Evolutionary conservation across 768 basidiomycete genomes (phyloP).

Genomic region (Auriscalpium microsporum): DNA sequence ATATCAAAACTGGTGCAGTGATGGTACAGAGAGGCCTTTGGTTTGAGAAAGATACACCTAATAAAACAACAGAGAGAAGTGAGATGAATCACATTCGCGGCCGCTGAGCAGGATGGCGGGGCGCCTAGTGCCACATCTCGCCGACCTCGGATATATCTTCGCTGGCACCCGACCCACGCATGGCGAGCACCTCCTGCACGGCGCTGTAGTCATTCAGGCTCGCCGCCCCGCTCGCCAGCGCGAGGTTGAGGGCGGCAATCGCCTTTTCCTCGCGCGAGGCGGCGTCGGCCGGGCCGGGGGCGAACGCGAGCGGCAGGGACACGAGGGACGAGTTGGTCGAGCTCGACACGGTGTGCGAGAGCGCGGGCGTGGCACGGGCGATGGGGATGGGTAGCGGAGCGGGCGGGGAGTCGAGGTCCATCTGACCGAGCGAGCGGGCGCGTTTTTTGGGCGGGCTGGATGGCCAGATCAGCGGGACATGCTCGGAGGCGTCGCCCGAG

Average conservation of each 20-base stretch:
- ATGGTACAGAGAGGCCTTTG: too few relatives aligned
- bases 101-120: too few relatives aligned
- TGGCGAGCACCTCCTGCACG: constrained; percentile 31
- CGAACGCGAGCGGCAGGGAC: constrained; percentile 26
- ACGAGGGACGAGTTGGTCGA: constrained; percentile 33
- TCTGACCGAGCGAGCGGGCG: constrained; percentile 36
- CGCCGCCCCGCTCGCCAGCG: constrained; percentile 57
- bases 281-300: constrained; percentile 22
- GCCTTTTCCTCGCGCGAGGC: constrained; percentile 46
- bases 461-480: constrained; percentile 1
- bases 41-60: too few relatives aligned
- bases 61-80: too few relatives aligned
- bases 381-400: constrained; percentile 25
- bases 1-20: too few relatives aligned
- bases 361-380: constrained; percentile 23
- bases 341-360: constrained; percentile 28
- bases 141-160: constrained; percentile 40
- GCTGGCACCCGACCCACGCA: constrained; percentile 16
- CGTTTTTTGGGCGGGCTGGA: constrained; percentile 29
- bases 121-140: constrained; percentile 46
- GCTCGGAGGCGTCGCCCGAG: constrained; percentile 26
- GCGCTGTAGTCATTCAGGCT: constrained; percentile 50
- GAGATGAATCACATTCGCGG: too few relatives aligned
- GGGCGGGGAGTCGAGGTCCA: constrained; percentile 29
- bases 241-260: constrained; percentile 48